Base-by-base conservation (phyloP, 768 basidiomycete genomes). In the Pleurotus tuber-regium region DNA sequence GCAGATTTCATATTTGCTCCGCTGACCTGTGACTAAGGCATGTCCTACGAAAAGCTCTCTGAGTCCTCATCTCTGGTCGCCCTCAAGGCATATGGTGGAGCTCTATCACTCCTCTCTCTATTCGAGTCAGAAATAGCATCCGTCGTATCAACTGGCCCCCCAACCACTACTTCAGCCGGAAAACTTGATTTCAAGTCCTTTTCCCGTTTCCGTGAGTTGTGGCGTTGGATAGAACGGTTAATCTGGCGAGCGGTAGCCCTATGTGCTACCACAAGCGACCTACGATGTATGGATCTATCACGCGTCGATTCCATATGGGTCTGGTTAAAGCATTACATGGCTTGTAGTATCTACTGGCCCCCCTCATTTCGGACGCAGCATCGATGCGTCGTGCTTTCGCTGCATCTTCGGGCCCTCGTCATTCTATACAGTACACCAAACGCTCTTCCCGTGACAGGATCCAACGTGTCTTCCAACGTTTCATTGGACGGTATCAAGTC, bases 141-240 rank as follows among this genome's bases (percentile, higher is more conserved):
- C 59, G 29, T 50, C 66, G 33, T 51, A 18, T 26, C 39, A 55
- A 28, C 52, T 52, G 11, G 51, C 5, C 47, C 52, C 3, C 31
- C 64, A 61, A 23, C 61, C 58, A 43, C 56, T 51, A 57, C 67
- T 11, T 44, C 62, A 47, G 52, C 62, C 25, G 70, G 70, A 4
- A 73, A 66, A 55, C 60, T 70, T n/a, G 75, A 74, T 50, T 75
- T 75, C 38, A 68, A 78, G 2, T 74, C 83, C 4, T 92, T 92
- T 59, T 63, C 70, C 3, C 77, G 77, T 40, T 83, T 88, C 50
- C 86, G 87, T 5, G 94, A 98, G 60, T 74, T 95, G 8, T 93
- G 91, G 79, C 77, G 92, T 43, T 94, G 90, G 89, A 74, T 81
- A 2, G 92, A 96, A 59, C 77, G 84, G 16, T 74, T 91, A 19